Evolutionary conservation across 139 green algal species (phyloP).

Genomic region (Pleodorina starrii): DNA sequence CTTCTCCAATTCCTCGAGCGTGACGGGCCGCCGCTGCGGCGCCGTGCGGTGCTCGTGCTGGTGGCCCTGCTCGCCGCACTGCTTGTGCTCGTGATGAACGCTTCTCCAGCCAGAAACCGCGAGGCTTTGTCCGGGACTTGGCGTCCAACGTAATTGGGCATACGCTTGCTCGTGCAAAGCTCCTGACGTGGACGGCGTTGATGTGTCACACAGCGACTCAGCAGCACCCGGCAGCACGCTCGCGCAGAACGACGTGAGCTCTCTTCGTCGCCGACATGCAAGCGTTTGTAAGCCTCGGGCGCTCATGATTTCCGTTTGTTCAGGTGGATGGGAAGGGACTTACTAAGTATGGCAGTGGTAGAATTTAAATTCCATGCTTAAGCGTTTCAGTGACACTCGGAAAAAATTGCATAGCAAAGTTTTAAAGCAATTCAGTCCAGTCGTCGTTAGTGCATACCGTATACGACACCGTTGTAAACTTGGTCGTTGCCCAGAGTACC

Average conservation of each 20-base stretch:
- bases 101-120: neutral
- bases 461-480: no score
- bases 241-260: neutral
- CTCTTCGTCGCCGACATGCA: neutral
- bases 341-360: no score
- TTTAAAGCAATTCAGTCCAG: no score
- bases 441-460: no score
- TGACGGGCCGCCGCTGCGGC: neutral
- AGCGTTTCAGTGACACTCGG: no score
- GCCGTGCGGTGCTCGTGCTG: neutral
- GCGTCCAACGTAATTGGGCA: no score
- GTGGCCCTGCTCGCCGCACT: neutral
- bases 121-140: neutral
- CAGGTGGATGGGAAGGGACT: no score
- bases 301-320: neutral
- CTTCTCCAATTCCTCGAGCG: slow-evolving; percentile 55
- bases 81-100: neutral
- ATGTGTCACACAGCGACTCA: neutral
- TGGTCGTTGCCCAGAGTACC: no score
- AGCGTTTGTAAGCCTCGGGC: neutral
- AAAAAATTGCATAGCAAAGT: no score
- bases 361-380: no score
- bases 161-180: neutral
- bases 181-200: slow-evolving; percentile 4
- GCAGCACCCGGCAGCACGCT: neutral